Evolutionary conservation across 164 flowering plant genomes (phyloP).

Genomic region (Buxus sempervirens): DNA sequence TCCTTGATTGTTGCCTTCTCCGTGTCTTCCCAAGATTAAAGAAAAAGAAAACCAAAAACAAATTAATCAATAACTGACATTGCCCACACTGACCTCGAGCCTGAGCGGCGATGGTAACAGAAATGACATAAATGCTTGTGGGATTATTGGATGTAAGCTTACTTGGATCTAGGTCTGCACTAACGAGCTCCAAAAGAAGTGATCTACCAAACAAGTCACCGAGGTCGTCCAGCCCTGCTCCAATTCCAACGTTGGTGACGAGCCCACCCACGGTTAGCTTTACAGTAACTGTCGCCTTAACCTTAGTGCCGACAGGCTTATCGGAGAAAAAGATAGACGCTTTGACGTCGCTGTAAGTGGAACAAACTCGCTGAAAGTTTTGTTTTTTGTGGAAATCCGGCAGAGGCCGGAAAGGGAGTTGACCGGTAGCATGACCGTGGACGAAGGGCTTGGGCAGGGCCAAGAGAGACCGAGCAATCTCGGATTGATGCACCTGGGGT

Average conservation of each 20-base stretch:
- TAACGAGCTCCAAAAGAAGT: slow-evolving; percentile 59
- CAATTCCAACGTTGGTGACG: slow-evolving; percentile 18
- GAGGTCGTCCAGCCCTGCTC: slow-evolving; percentile 20
- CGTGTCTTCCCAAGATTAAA: slow-evolving; percentile 30
- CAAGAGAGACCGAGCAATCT: not conserved
- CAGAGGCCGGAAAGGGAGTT: not conserved
- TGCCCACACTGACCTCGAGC: not conserved
- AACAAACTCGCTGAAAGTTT: not conserved
- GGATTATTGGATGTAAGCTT: slow-evolving; percentile 21
- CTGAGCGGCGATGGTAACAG: not conserved
- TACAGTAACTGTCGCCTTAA: slow-evolving; percentile 11
- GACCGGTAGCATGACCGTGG: not conserved
- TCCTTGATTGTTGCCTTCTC: slow-evolving; percentile 37
- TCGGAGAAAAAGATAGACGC: not conserved
- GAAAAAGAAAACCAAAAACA: not conserved
- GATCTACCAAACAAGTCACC: slow-evolving; percentile 37
- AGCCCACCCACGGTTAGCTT: slow-evolving; percentile 42
- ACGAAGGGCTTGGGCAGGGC: slow-evolving; percentile 4
- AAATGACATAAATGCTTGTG: no score
- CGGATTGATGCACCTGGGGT: slow-evolving; percentile 11
- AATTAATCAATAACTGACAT: not conserved
- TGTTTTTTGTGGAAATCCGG: not conserved
- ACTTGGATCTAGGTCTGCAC: slow-evolving; percentile 64
- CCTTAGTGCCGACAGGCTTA: not conserved
- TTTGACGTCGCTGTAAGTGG: not conserved